These are phyloP conservation scores for Penicillium canescens DNA, from an alignment of 495 filamentous ascomycete genomes.

Conservation along the genomic window DNA sequence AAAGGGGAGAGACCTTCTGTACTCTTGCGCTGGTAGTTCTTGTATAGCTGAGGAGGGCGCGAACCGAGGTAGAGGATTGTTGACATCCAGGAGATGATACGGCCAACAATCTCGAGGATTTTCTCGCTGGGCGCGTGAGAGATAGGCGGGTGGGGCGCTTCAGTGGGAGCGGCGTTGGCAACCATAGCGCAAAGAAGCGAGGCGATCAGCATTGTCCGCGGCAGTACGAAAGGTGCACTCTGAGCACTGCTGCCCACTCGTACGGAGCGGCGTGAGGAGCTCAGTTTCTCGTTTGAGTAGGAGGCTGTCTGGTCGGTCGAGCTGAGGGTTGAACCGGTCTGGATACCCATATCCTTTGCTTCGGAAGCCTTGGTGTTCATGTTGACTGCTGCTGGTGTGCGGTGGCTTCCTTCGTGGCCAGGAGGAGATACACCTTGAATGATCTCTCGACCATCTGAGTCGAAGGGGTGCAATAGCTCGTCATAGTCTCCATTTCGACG, in stretches of 20 bases:
- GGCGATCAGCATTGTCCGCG: slow-evolving; percentile 45
- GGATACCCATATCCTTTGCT: slow-evolving; percentile 31
- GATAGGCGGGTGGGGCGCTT: slow-evolving; percentile 22
- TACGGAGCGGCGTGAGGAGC: slow-evolving; percentile 32
- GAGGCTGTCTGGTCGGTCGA: slow-evolving; percentile 29
- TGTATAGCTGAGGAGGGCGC: slow-evolving; percentile 69
- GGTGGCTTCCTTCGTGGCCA: slow-evolving; percentile 16
- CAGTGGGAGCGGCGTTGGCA: slow-evolving; percentile 44
- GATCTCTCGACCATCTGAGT: slow-evolving; percentile 21
- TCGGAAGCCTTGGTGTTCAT: slow-evolving; percentile 23
- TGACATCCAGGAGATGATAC: slow-evolving; percentile 64
- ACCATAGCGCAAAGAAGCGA: slow-evolving; percentile 49
- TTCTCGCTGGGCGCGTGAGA: slow-evolving; percentile 21
- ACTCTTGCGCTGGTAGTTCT: slow-evolving; percentile 65
- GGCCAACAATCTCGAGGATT: slow-evolving; percentile 50
- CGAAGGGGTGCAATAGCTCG: slow-evolving; percentile 18
- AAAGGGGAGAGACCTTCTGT: slow-evolving; percentile 68
- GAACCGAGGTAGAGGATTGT: slow-evolving; percentile 69
- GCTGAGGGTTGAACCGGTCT: slow-evolving; percentile 23
- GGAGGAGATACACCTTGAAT: slow-evolving; percentile 34
- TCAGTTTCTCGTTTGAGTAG: slow-evolving; percentile 43
- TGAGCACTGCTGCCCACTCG: slow-evolving; percentile 22
- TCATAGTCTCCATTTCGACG: slow-evolving; percentile 30
- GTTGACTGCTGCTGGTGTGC: slow-evolving; percentile 18
- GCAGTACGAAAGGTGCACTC: slow-evolving; percentile 36